Evolutionary conservation across 169 alveolate genomes (phyloP).

Genomic region (Eimeria sp.): DNA sequence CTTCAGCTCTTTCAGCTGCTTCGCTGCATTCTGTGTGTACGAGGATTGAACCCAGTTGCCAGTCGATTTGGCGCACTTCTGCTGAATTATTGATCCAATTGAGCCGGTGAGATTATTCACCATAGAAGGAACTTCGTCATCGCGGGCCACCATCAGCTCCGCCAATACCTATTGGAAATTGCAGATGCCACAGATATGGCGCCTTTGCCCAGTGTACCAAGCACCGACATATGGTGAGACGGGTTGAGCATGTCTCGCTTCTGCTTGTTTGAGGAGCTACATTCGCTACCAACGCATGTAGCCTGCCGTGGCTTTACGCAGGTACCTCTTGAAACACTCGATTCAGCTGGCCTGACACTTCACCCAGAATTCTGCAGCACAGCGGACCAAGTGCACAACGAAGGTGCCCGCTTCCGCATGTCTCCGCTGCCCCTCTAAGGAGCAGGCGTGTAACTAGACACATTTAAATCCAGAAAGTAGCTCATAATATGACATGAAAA

Average conservation of each 20-base stretch:
- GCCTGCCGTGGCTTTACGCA: neutral
- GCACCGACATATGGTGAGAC: neutral
- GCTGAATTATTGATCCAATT: slow-evolving; percentile 40
- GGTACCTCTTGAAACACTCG: slow-evolving; percentile 65
- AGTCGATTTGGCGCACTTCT: slow-evolving; percentile 25
- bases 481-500: neutral
- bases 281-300: neutral
- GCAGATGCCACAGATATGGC: neutral
- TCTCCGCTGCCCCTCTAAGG: neutral
- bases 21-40: slow-evolving; percentile 8
- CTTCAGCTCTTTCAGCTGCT: slow-evolving; percentile 52
- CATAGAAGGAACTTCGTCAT: slow-evolving; percentile 36
- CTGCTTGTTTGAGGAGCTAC: neutral
- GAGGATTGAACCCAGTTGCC: slow-evolving; percentile 58
- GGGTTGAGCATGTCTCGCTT: neutral
- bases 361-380: slow-evolving; percentile 7
- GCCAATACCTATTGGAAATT: slow-evolving; percentile 29
- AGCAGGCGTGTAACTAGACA: neutral
- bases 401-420: neutral
- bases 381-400: neutral
- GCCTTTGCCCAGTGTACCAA: neutral
- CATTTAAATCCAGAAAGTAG: too few relatives aligned
- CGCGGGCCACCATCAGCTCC: slow-evolving; percentile 61
- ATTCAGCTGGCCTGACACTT: slow-evolving; percentile 19
- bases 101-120: slow-evolving; percentile 72